Percentiles rank a stretch among this genome's conserved stretches.
phyloP scores from a whole-genome alignment of 2,329 filamentous ascomycete genomes.

The Botrytis sinoallii region DNA sequence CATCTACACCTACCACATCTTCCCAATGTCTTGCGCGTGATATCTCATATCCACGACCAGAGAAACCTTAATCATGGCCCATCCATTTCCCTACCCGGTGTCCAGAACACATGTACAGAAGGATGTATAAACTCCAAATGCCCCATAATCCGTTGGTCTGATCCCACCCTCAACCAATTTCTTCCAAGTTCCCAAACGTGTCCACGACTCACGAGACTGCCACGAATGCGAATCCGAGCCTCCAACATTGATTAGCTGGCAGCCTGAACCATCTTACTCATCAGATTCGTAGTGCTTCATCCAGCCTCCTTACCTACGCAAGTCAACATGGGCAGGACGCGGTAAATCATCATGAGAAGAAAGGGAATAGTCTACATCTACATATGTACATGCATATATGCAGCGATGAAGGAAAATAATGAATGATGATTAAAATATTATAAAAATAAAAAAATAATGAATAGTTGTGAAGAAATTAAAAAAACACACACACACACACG shows the following conservation, averaged over 20 bases:
- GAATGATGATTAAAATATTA: too few relatives aligned
- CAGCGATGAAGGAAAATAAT: neutral
- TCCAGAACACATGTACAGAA: neutral
- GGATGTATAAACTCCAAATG: neutral
- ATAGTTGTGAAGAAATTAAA: neutral
- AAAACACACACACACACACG: neutral
- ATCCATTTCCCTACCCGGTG: neutral
- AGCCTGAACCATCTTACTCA: neutral
- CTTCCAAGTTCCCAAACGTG: neutral
- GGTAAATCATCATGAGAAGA: neutral
- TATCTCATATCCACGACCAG: neutral
- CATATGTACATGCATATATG: neutral
- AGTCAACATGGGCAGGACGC: too few relatives aligned
- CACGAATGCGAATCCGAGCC: conserved; percentile 15
- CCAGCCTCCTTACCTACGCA: neutral
- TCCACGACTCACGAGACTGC: conserved; percentile 3
- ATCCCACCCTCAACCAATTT: neutral
- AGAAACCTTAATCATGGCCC: neutral
- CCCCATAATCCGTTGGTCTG: neutral
- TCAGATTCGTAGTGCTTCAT: neutral
- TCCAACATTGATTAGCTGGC: neutral
- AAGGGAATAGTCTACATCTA: neutral
- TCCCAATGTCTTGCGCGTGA: conserved; percentile 5
- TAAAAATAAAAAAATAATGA: too few relatives aligned
- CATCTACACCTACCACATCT: neutral